phyloP scores from a whole-genome alignment of 352 stramenopile genomes.

The Globisporangium ultimum region DNA sequence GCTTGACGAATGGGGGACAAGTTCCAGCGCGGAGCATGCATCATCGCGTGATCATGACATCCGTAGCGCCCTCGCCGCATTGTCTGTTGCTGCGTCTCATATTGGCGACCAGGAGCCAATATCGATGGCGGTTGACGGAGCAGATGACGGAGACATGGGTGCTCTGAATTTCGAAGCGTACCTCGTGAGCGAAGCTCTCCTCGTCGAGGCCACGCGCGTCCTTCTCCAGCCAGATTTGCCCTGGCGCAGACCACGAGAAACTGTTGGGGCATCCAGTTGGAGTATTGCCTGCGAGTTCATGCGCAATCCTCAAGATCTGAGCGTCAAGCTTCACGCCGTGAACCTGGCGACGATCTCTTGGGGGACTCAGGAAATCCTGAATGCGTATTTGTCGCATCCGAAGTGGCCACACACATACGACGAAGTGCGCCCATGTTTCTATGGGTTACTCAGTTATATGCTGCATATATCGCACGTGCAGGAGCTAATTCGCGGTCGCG shows the following conservation, averaged over 20 bases:
- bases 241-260: slow-evolving; percentile 43
- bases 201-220: slow-evolving; percentile 44
- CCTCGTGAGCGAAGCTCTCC: slow-evolving; percentile 50
- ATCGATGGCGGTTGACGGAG: background rate
- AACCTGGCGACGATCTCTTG: slow-evolving; percentile 6
- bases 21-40: background rate
- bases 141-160: slow-evolving; percentile 7
- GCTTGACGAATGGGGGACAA: background rate
- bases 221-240: slow-evolving; percentile 34
- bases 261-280: slow-evolving; percentile 61
- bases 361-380: slow-evolving; percentile 18
- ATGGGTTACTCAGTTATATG: slow-evolving; percentile 34
- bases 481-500: slow-evolving; percentile 20
- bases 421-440: slow-evolving; percentile 24
- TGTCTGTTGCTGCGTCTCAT: slow-evolving; percentile 15
- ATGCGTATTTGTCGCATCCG: slow-evolving; percentile 32
- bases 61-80: slow-evolving; percentile 16
- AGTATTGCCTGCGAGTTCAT: slow-evolving; percentile 37
- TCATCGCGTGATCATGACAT: slow-evolving; percentile 24
- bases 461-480: slow-evolving; percentile 33
- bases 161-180: slow-evolving; percentile 47
- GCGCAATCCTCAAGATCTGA: slow-evolving; percentile 23
- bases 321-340: slow-evolving; percentile 15
- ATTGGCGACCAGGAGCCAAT: slow-evolving; percentile 17
- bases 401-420: slow-evolving; percentile 29